These are phyloP conservation scores for Postia placenta DNA, from an alignment of 768 basidiomycete genomes.

Conservation along the genomic window DNA sequence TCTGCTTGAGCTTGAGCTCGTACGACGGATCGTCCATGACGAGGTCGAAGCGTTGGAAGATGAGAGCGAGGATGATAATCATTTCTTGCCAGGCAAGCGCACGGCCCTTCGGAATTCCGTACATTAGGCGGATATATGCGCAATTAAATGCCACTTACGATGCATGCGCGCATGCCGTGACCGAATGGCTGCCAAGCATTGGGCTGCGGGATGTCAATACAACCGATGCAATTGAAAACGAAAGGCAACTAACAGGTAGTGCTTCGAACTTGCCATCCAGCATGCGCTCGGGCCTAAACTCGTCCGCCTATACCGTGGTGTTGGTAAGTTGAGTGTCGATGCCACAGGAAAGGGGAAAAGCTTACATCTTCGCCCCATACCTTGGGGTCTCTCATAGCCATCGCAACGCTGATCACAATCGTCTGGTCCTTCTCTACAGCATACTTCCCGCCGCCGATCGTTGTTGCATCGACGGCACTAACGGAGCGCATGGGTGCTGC, in stretches of 20 bases:
- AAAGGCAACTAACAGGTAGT: slow-evolving; percentile 30
- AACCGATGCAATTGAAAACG: too few relatives aligned
- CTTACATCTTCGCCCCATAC: slow-evolving; percentile 46
- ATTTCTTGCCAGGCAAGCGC: slow-evolving; percentile 46
- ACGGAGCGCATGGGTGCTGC: slow-evolving; percentile 32
- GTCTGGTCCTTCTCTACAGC: slow-evolving; percentile 25
- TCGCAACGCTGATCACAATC: slow-evolving; percentile 24
- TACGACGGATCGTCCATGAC: slow-evolving; percentile 37
- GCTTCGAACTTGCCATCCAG: slow-evolving; percentile 43
- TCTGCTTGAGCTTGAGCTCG: slow-evolving; percentile 37
- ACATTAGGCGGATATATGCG: not conserved
- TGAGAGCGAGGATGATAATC: slow-evolving; percentile 31
- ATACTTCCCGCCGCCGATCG: slow-evolving; percentile 36
- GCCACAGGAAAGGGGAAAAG: slow-evolving; percentile 5
- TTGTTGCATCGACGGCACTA: slow-evolving; percentile 30
- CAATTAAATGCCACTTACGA: slow-evolving; percentile 11
- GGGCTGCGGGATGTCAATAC: slow-evolving; percentile 20
- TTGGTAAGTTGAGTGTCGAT: not conserved
- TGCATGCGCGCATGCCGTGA: slow-evolving; percentile 21
- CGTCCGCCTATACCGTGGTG: slow-evolving; percentile 20
- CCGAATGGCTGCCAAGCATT: slow-evolving; percentile 39
- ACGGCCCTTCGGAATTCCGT: slow-evolving; percentile 23
- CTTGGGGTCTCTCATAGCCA: slow-evolving; percentile 33
- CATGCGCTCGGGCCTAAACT: slow-evolving; percentile 45
- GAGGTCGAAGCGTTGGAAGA: slow-evolving; percentile 43